Conservation (phyloP, 1,284 basidiomycete species). For the Pulchroboletus neoregius region DNA sequence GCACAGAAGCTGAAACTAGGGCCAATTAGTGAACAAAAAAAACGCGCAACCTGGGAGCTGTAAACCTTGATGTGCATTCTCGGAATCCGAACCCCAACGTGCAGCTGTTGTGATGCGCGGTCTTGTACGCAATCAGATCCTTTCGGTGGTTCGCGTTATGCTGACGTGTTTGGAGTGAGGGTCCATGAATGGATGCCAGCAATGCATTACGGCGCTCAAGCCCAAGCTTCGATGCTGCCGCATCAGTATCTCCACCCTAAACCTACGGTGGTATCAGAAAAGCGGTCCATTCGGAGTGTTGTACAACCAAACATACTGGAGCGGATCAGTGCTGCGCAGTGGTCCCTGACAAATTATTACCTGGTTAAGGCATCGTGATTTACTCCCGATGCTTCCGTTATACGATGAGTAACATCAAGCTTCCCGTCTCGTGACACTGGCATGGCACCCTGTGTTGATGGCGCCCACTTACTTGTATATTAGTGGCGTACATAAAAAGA, state of each 20-base stretch:
- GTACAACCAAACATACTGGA: conserved; percentile 2
- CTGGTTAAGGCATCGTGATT: conserved; percentile 20
- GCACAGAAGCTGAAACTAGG: conserved; percentile 15
- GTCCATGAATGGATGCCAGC: conserved; percentile 28
- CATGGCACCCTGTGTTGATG: conserved; percentile 15
- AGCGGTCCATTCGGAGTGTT: conserved; percentile 1
- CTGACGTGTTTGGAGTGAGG: conserved; percentile 31
- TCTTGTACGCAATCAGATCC: conserved; percentile 30
- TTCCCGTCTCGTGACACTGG: conserved; percentile 18
- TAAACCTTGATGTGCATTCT: conserved; percentile 31
- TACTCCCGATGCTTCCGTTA: conserved; percentile 17
- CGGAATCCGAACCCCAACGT: conserved; percentile 25
- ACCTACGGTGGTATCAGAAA: conserved; percentile 13
- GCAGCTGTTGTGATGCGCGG: conserved; percentile 14
- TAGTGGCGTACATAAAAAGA: conserved; percentile 24
- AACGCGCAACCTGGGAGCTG: background rate
- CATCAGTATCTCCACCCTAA: conserved; percentile 23
- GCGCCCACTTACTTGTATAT: conserved; percentile 6
- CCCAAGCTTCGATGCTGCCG: background rate
- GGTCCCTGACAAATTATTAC: conserved; percentile 12
- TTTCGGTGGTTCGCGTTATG: conserved; percentile 24
- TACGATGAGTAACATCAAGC: conserved; percentile 2
- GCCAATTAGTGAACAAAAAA: conserved; percentile 9
- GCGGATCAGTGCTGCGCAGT: conserved; percentile 1
- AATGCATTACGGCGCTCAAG: conserved; percentile 28